These are phyloP conservation scores for Trypanosoma scelopori DNA, from an alignment of 208 protist genomes.

Conservation along the genomic window DNA sequence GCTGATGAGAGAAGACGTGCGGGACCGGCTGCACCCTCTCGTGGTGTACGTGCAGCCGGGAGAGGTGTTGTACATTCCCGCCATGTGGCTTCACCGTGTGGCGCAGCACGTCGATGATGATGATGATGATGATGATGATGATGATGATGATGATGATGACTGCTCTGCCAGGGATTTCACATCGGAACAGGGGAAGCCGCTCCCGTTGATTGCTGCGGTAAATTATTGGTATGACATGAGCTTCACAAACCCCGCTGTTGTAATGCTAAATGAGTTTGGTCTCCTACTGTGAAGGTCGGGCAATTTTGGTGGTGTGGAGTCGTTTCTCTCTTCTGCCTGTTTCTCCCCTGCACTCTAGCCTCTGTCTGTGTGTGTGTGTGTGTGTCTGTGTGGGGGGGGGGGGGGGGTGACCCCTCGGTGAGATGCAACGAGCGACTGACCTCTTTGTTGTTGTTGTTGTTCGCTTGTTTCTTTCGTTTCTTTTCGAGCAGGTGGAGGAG, in stretches of 20 bases:
- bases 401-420: too few species aligned
- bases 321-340: not conserved
- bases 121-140: slow-evolving; percentile 10
- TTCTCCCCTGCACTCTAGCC: not conserved
- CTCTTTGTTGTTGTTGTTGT: too few species aligned
- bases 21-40: slow-evolving; percentile 59
- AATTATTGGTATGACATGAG: slow-evolving; percentile 95
- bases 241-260: slow-evolving; percentile 77
- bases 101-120: slow-evolving; percentile 70
- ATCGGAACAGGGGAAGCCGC: slow-evolving; percentile 16
- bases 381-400: too few species aligned
- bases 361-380: too few species aligned
- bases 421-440: too few species aligned
- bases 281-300: slow-evolving; percentile 54
- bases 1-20: slow-evolving; percentile 17
- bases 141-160: slow-evolving; percentile 11
- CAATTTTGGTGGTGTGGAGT: too few species aligned
- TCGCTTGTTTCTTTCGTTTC: too few species aligned
- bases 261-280: slow-evolving; percentile 83
- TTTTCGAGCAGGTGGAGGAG: too few species aligned
- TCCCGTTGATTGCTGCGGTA: slow-evolving; percentile 86
- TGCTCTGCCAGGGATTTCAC: not conserved
- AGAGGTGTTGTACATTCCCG: slow-evolving; percentile 89
- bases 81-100: slow-evolving; percentile 91
- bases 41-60: slow-evolving; percentile 75